Percentiles rank a stretch among this genome's conserved stretches.
These are phyloP conservation scores for Pseudogymnoascus sp. DNA, from an alignment of 2,329 filamentous ascomycete genomes.

Conservation along the genomic window DNA sequence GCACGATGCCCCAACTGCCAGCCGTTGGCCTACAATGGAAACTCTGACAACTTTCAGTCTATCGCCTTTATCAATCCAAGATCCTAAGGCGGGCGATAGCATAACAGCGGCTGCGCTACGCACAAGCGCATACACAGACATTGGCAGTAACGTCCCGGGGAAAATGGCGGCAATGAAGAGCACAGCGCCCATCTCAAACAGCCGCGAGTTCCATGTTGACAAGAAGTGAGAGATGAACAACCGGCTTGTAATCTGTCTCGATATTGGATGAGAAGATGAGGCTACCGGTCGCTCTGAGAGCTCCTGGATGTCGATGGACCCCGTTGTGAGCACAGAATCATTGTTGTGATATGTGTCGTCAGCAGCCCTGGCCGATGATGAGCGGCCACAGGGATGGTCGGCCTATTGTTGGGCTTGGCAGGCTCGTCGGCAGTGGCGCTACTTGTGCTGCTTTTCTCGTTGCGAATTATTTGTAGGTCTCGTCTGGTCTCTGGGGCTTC, in stretches of 20 bases:
- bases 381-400: too few relatives aligned
- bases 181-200: conserved; percentile 58
- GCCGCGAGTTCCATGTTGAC: conserved; percentile 57
- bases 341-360: too few relatives aligned
- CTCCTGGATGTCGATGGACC: too few relatives aligned
- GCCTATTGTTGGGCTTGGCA: too few relatives aligned
- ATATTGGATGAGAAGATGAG: too few relatives aligned
- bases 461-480: too few relatives aligned
- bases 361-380: too few relatives aligned
- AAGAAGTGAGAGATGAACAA: conserved; percentile 56
- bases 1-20: conserved; percentile 34
- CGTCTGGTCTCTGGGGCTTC: too few relatives aligned
- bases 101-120: conserved; percentile 52
- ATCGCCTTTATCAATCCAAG: conserved; percentile 49
- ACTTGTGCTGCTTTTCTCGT: too few relatives aligned
- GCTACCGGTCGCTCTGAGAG: too few relatives aligned
- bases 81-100: conserved; percentile 52
- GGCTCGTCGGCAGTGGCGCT: too few relatives aligned
- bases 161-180: conserved; percentile 51
- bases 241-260: conserved; percentile 14
- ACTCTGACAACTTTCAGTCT: conserved; percentile 41
- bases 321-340: too few relatives aligned
- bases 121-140: conserved; percentile 62
- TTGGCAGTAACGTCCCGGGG: conserved; percentile 54
- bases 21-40: conserved; percentile 30